A percentile compares a stretch with the other conserved stretches of the same genome.
phyloP scores from a whole-genome alignment of 2,329 filamentous ascomycete genomes.

The Neoascochyta sp. region DNA sequence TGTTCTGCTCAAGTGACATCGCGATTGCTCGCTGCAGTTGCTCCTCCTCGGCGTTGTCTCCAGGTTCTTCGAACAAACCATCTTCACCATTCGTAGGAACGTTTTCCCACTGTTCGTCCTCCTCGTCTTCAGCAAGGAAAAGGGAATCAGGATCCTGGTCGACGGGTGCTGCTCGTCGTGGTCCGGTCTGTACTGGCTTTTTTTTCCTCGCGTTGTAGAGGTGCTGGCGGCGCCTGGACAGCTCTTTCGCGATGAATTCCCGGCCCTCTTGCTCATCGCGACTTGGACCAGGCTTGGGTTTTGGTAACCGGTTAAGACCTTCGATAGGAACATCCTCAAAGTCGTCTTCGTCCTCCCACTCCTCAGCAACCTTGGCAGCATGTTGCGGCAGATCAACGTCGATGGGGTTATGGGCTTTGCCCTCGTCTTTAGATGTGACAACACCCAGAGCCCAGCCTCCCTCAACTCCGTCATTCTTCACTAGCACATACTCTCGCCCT shows the following conservation, averaged over 20 bases:
- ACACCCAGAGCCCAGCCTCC: constrained; percentile 96
- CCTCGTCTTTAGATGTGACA: constrained; percentile 78
- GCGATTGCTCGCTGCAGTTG: constrained; percentile 80
- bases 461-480: constrained; percentile 92
- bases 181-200: constrained; percentile 12
- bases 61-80: constrained; percentile 54
- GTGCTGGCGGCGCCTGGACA: constrained; percentile 46
- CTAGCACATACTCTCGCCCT: constrained; percentile 88
- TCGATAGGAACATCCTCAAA: constrained; percentile 94
- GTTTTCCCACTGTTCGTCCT: constrained; percentile 43
- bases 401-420: constrained; percentile 81
- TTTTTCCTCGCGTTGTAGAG: constrained; percentile 45
- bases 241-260: constrained; percentile 34
- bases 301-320: constrained; percentile 80
- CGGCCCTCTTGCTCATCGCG: constrained; percentile 31
- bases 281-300: constrained; percentile 40
- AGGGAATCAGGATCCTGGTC: constrained; percentile 50
- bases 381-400: constrained; percentile 68
- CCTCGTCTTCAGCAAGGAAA: constrained; percentile 50
- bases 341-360: constrained; percentile 69
- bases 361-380: constrained; percentile 51
- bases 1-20: constrained; percentile 67
- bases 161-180: constrained; percentile 17
- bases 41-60: constrained; percentile 59
- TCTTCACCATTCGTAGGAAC: constrained; percentile 47